Evolutionary conservation across 2,329 filamentous ascomycete genomes (phyloP), one percentile per base, ranked within the genome.

Genomic region (Fusarium metavorans): DNA sequence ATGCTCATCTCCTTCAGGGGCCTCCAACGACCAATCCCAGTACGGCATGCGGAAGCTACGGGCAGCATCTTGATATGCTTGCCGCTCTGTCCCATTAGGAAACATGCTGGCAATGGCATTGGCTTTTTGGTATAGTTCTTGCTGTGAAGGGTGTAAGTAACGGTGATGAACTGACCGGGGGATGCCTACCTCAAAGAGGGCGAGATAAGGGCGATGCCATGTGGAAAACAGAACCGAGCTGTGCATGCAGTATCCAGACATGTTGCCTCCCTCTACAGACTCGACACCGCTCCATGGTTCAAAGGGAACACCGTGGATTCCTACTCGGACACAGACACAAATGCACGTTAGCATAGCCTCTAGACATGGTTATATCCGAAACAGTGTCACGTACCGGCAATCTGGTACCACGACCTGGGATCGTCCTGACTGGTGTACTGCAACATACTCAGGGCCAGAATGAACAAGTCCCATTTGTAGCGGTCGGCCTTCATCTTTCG

Each of bases 181-280:
- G 32, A 9, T 2, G 41, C 79, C 67, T 70, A 88, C 89, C 85
- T 91, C 89, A 67, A 89, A 89, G 60, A 91, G 81, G 34, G 87
- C 88, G 68, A 97, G 85, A 81, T 96, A 97, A 1, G 94, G 93
- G 59, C 95, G 90, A 85, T 97, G 95, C 95, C 95, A 97, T 43
- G 92, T 88, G 43, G 92, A 90, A 80, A 97, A 97, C 18, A 97
- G 84, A 45, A 92, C 90, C 2, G 93, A 93, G 27, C 87, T 89
- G 82, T 97, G 95, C 16, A 90, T 90, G 81, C 95, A 97, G 81
- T 95, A 97, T 59, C 94, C 94, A 18, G 88, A 86, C 43, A 86
- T 83, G 66, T 87, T 85, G 68, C 88, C 89, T 2, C 89, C 89
- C 3, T 85, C 78, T 2, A 83, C 84, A 64, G 87, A 84, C 58